These are phyloP conservation scores for Teratosphaeria viscida DNA, from an alignment of 2,329 filamentous ascomycete species.

Conservation along the genomic window DNA sequence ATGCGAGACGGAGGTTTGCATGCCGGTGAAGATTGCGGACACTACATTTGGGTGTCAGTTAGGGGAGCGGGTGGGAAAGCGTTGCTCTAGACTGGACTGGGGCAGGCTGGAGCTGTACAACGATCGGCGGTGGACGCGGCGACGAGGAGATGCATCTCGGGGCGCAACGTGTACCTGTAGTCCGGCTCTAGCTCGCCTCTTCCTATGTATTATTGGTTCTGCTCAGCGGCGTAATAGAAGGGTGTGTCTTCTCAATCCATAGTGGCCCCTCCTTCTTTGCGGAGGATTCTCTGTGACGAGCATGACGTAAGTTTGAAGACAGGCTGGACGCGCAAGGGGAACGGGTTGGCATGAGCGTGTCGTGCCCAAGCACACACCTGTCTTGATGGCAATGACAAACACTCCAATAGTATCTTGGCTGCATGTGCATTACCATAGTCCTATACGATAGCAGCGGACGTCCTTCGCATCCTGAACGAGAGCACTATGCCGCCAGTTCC, in stretches of 20 bases:
- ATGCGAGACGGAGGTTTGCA: constrained; percentile 14
- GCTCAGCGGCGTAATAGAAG: constrained; percentile 20
- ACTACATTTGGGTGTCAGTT: constrained; percentile 7
- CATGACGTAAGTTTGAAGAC: neutral
- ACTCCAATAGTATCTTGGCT: neutral
- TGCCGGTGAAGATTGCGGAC: constrained; percentile 23
- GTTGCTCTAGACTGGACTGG: constrained; percentile 16
- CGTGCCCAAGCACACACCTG: neutral
- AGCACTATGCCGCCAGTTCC: constrained; percentile 36
- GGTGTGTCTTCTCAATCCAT: neutral
- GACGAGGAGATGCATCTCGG: constrained; percentile 3
- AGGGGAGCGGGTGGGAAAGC: constrained; percentile 2
- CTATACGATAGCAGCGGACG: constrained; percentile 3
- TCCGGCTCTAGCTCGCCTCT: constrained; percentile 20
- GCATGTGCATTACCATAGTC: constrained; percentile 1
- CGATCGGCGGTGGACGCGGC: constrained; percentile 3
- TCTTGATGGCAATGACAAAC: neutral
- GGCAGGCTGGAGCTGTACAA: constrained; percentile 1
- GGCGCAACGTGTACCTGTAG: constrained; percentile 20
- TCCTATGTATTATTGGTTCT: constrained; percentile 24
- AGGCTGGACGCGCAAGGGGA: neutral
- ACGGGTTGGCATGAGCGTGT: neutral
- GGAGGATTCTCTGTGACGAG: neutral
- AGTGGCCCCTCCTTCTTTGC: neutral
- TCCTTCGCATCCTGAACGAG: neutral